phyloP scores from a whole-genome alignment of 2,329 filamentous ascomycete genomes.

The Sclerotinia borealis region DNA sequence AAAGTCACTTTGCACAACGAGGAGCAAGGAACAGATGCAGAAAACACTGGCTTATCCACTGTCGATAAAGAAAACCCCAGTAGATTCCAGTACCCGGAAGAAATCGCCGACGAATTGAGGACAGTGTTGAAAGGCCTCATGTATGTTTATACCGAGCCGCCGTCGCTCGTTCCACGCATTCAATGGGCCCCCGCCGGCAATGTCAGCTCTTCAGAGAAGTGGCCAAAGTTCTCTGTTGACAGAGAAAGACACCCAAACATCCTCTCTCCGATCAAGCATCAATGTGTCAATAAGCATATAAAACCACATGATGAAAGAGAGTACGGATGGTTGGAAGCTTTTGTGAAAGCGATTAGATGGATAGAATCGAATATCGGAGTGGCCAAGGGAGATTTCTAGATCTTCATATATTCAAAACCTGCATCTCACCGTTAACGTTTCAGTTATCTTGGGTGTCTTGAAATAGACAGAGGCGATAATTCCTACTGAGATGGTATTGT shows the following conservation, averaged over 20 bases:
- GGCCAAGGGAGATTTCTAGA: not conserved
- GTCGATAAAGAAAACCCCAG: not conserved
- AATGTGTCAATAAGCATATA: not conserved
- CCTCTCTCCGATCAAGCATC: not conserved
- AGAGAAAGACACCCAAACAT: not conserved
- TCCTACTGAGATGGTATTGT: not conserved
- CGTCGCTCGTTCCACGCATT: not conserved
- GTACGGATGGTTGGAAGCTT: conserved; percentile 18
- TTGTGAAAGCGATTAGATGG: conserved; percentile 18
- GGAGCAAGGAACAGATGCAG: not conserved
- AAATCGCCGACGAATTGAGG: not conserved
- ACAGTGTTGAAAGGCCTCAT: not conserved
- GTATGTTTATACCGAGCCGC: not conserved
- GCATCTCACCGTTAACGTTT: not conserved
- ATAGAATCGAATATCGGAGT: conserved; percentile 15
- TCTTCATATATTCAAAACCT: not conserved
- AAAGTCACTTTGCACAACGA: not conserved
- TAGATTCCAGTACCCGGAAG: not conserved
- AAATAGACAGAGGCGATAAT: not conserved
- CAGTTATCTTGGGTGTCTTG: not conserved
- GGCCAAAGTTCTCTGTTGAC: not conserved
- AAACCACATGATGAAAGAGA: conserved; percentile 16
- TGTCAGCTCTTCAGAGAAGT: not conserved
- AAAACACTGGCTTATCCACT: no score
- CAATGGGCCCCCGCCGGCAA: not conserved